phyloP scores from a whole-genome alignment of 2,329 filamentous ascomycete species.

The Dothiorella sarmentorum region DNA sequence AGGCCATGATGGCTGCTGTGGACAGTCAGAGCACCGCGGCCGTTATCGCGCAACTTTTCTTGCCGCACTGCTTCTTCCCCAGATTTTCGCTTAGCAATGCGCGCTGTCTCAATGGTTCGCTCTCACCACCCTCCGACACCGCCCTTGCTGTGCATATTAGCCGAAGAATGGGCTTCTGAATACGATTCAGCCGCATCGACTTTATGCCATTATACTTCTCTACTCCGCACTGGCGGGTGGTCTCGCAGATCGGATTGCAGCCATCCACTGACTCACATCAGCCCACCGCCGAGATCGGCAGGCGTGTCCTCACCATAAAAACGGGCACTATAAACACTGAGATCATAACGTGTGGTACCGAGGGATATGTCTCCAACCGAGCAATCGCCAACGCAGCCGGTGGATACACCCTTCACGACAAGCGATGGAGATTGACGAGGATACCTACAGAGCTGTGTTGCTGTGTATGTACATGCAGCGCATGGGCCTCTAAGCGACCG shows the following conservation, averaged over 20 bases:
- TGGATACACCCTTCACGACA: neutral
- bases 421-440: constrained; percentile 1
- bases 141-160: neutral
- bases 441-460: constrained; percentile 10
- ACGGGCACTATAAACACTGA: too few relatives aligned
- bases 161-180: too few relatives aligned
- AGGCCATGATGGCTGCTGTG: constrained; percentile 29
- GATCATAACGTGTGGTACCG: neutral
- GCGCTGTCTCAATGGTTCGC: constrained; percentile 6
- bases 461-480: neutral
- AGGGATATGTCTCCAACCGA: neutral
- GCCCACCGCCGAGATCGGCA: constrained; percentile 7
- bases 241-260: too few relatives aligned
- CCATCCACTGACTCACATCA: neutral
- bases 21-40: constrained; percentile 10
- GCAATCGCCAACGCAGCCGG: neutral
- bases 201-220: too few relatives aligned
- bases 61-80: constrained; percentile 15
- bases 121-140: neutral
- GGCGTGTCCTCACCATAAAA: neutral
- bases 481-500: neutral
- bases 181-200: too few relatives aligned
- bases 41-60: constrained; percentile 17
- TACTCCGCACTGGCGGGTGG: too few relatives aligned
- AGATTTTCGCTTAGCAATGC: constrained; percentile 18